These are phyloP conservation scores for Linum tenue DNA, from an alignment of 345 rosid genomes.

Conservation along the genomic window DNA sequence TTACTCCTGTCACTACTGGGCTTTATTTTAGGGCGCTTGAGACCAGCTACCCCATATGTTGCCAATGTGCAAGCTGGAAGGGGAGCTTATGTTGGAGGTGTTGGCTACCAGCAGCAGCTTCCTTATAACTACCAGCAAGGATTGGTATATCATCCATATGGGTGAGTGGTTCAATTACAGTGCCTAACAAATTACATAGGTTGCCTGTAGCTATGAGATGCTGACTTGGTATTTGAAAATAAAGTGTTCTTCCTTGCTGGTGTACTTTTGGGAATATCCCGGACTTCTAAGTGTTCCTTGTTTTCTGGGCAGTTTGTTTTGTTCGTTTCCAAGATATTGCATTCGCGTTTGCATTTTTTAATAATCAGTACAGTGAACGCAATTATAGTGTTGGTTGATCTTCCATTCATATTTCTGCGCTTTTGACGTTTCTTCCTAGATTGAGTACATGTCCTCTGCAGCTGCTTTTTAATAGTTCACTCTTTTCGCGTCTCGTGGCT, in stretches of 20 bases:
- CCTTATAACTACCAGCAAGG: slow-evolving; percentile 69
- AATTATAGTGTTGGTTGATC: too few relatives aligned
- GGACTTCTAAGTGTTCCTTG: too few relatives aligned
- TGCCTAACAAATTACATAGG: too few relatives aligned
- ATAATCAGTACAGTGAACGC: too few relatives aligned
- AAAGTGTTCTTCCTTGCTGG: too few relatives aligned
- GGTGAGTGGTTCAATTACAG: slow-evolving; percentile 43
- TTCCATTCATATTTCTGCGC: too few relatives aligned
- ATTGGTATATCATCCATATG: slow-evolving; percentile 61
- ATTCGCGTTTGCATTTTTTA: too few relatives aligned
- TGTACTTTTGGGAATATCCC: too few relatives aligned
- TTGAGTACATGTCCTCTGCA: slow-evolving; percentile 30
- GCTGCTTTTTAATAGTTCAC: slow-evolving; percentile 8
- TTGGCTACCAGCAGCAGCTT: slow-evolving; percentile 69
- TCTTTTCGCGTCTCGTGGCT: slow-evolving; percentile 6
- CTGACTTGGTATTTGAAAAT: too few relatives aligned
- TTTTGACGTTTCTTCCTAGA: neutral
- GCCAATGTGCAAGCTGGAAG: slow-evolving; percentile 54
- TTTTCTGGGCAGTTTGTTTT: too few relatives aligned
- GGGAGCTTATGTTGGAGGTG: slow-evolving; percentile 51
- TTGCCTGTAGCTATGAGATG: too few relatives aligned
- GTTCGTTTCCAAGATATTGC: too few relatives aligned
- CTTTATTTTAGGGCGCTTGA: slow-evolving; percentile 44
- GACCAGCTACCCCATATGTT: slow-evolving; percentile 50
- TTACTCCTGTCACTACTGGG: neutral